A percentile compares a stretch with the other conserved stretches of the same genome.
Conservation (phyloP, 805 yeast genomes). For the Barnettozyma pratensis region DNA sequence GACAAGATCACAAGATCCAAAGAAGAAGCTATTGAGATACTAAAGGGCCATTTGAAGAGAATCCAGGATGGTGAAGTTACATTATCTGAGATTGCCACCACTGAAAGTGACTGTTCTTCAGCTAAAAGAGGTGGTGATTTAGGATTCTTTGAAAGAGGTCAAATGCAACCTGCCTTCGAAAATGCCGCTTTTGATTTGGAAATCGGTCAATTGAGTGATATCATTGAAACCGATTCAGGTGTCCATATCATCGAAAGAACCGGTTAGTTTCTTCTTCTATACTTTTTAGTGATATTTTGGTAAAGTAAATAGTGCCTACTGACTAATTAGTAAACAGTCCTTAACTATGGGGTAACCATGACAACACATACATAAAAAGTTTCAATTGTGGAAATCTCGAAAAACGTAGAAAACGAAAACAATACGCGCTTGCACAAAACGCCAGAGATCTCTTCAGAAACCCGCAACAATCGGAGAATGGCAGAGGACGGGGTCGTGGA, state of each 20-base stretch:
- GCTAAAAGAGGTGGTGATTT: conserved; percentile 88
- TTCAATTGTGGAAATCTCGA: neutral
- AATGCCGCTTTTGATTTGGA: conserved; percentile 76
- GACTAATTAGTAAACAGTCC: neutral
- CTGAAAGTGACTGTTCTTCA: conserved; percentile 86
- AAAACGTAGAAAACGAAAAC: too few species aligned
- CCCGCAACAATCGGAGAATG: conserved; percentile 2
- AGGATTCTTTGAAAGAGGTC: conserved; percentile 83
- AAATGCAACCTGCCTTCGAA: conserved; percentile 95
- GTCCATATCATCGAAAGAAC: conserved; percentile 85
- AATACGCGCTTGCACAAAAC: neutral
- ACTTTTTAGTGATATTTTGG: too few species aligned
- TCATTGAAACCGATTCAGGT: conserved; percentile 88
- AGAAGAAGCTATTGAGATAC: conserved; percentile 72
- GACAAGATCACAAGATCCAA: conserved; percentile 70
- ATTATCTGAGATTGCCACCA: conserved; percentile 66
- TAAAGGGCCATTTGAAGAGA: conserved; percentile 51
- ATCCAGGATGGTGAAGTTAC: conserved; percentile 61
- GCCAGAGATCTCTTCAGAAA: too few species aligned
- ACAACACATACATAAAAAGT: neutral
- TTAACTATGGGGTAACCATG: neutral
- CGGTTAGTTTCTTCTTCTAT: conserved; percentile 25
- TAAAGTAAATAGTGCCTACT: neutral
- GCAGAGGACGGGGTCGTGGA: conserved; percentile 18
- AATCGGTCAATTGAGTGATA: conserved; percentile 76